Base-by-base conservation (phyloP, 208 protist species). In the Crithidia acanthocephali region DNA sequence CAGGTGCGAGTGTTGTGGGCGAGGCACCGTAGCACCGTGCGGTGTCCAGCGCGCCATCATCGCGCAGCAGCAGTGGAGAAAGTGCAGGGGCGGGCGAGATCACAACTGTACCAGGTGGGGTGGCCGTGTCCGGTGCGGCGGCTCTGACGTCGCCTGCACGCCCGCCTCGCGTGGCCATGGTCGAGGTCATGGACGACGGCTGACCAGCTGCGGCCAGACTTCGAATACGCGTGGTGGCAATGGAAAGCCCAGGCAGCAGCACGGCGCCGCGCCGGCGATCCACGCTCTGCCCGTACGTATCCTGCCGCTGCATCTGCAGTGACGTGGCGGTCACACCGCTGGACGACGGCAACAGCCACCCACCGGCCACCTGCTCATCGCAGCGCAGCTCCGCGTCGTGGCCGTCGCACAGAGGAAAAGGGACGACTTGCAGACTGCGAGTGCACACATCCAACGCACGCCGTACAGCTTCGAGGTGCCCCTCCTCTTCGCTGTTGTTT, bases 171-270 rank as follows among this genome's bases (percentile, higher is more conserved):
- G n/a, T n/a, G n/a, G n/a, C n/a, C n/a, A n/a, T n/a, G n/a, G n/a
- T n/a, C n/a, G n/a, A n/a, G n/a, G n/a, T n/a, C n/a, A n/a, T n/a
- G n/a, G n/a, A n/a, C n/a, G n/a, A n/a, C 6, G 4, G 20, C 22
- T 23, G 20, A 1, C 8, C 9, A 28, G 10, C 61, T 16, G 50
- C 59, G n/a, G 52, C 63, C 1, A 63, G 30, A 22, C 70, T 80
- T 52, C 55, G 20, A 40, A 84, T 74, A 53, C 60, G 66, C 2
- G 80, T 85, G 28, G 76, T 79, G 0, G 83, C 79, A 22, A 88
- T 80, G 30, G 83, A 65, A 8, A 88, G 60, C 23, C 74, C 83
- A 2, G 83, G 83, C 4, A 80, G 45, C 6, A 85, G 71, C 45
- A 88, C 69, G 13, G 57, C 45, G 27, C 64, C 56, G 15, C 55